Base-by-base conservation (phyloP, 805 yeast species). In the Myxozyma udenii region DNA sequence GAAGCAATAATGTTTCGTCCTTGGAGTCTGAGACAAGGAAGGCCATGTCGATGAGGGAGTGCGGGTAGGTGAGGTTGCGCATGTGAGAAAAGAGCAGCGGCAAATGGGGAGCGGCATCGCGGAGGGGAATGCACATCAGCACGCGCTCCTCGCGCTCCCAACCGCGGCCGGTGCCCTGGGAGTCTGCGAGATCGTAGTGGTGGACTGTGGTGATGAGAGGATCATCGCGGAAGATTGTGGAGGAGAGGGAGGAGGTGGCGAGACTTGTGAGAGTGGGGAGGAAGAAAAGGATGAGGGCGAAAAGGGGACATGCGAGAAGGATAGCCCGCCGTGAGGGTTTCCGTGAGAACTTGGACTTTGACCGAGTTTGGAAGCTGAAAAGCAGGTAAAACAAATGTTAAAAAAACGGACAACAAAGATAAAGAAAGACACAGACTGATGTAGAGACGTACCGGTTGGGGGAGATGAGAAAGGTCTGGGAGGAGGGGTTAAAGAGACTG, bases 31-130 rank as follows among this genome's bases (percentile, higher is more conserved):
- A 83, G 2, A 91, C 95, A 64, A 91, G 70, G 64, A 91, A 91
- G 19, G 96, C 79, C 66, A 75, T 75, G 49, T 89, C 97, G 48
- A 89, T 84, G 47, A 87, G 74, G 64, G 84, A 79, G 68, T 89
- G 97, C n/a, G 73, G 73, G 68, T 89, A 89, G 0, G 95, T 80
- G 68, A 89, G 74, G 66, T 83, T 83, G 49, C 71, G 73, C 84
- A 90, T 77, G 68, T 89, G 95, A 33, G 81, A 78, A 65, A 89
- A 89, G 64, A 89, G 87, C 87, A 88, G 83, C 37, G 95, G 91
- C 66, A 89, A 74, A 73, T 89, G 96, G 23, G 85, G 80, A 2
- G 93, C 85, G 1, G 96, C 96, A 68, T 89, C 96, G 72, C 97
- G 80, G 61, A 89, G 74, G 4, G 97, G 97, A 11, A 90, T 95